Conservation (phyloP, 148 eudicot genomes). For the Gaultheria prostrata region DNA sequence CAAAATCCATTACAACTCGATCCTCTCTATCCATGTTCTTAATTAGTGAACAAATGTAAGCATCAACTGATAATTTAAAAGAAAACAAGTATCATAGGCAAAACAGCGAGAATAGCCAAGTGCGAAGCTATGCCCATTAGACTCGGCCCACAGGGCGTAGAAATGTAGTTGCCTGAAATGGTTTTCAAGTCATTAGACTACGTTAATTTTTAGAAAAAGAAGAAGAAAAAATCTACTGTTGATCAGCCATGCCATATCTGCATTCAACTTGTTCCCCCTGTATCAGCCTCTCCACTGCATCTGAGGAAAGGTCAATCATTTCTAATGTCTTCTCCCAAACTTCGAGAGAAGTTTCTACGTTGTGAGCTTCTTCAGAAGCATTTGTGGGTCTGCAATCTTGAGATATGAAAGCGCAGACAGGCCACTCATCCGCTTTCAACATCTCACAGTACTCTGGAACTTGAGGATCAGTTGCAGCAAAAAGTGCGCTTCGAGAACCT, state of each 20-base stretch:
- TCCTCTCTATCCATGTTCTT: not conserved
- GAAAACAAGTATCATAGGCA: not conserved
- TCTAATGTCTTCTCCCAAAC: constrained; percentile 95
- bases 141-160: not conserved
- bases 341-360: constrained; percentile 51
- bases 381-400: constrained; percentile 92
- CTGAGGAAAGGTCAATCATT: constrained; percentile 73
- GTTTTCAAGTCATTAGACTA: not conserved
- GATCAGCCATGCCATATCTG: constrained; percentile 39
- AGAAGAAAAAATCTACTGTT: constrained; percentile 18
- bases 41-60: not conserved
- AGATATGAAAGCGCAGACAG: constrained; percentile 76
- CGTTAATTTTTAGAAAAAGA: not conserved
- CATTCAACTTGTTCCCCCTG: constrained; percentile 77
- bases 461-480: constrained; percentile 96
- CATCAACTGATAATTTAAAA: not conserved
- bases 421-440: constrained; percentile 89
- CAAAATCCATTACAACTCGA: not conserved
- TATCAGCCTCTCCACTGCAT: constrained; percentile 75
- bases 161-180: not conserved
- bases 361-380: constrained; percentile 91
- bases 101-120: not conserved
- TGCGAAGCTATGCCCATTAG: not conserved
- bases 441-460: constrained; percentile 79
- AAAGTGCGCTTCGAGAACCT: constrained; percentile 92